Evolutionary conservation across 768 basidiomycete genomes (phyloP).

Genomic region (Trametes punicea): DNA sequence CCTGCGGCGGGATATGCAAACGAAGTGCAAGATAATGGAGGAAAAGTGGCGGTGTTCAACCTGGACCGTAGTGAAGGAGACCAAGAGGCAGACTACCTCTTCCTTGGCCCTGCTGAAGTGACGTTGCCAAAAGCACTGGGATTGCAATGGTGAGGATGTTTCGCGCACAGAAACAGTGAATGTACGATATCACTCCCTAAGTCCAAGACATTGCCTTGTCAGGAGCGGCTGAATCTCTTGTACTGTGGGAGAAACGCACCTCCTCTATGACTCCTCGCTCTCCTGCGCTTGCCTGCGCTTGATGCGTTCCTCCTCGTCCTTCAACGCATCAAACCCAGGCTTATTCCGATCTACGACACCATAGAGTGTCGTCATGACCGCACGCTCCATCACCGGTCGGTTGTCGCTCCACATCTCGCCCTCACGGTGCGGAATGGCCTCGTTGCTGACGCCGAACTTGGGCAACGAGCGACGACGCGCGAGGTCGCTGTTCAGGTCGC

Average conservation of each 20-base stretch:
- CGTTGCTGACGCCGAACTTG: constrained; percentile 19
- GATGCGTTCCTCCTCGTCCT: constrained; percentile 35
- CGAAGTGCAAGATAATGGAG: constrained; percentile 29
- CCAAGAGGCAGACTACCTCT: constrained; percentile 45
- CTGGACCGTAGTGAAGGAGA: constrained; percentile 34
- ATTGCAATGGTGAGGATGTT: constrained; percentile 9
- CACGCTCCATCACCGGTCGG: constrained; percentile 35
- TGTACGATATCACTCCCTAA: constrained; percentile 5
- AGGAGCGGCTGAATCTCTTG: not conserved
- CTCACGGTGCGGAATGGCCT: not conserved
- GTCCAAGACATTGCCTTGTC: not conserved
- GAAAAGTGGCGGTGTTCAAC: constrained; percentile 37
- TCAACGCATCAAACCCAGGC: constrained; percentile 48
- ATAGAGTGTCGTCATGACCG: constrained; percentile 51
- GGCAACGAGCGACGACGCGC: constrained; percentile 11
- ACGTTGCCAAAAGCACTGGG: constrained; percentile 41
- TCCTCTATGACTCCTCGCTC: not conserved
- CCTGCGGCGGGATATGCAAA: constrained; percentile 33
- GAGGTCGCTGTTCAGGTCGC: constrained; percentile 19
- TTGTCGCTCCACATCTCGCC: constrained; percentile 32
- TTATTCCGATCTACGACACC: constrained; percentile 38
- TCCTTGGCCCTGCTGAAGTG: constrained; percentile 48
- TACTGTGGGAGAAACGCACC: not conserved
- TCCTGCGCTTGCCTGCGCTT: not conserved
- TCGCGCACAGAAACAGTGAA: not conserved